These are phyloP conservation scores for Pyrenophora seminiperda DNA, from an alignment of 2,329 filamentous ascomycete species.

Conservation along the genomic window DNA sequence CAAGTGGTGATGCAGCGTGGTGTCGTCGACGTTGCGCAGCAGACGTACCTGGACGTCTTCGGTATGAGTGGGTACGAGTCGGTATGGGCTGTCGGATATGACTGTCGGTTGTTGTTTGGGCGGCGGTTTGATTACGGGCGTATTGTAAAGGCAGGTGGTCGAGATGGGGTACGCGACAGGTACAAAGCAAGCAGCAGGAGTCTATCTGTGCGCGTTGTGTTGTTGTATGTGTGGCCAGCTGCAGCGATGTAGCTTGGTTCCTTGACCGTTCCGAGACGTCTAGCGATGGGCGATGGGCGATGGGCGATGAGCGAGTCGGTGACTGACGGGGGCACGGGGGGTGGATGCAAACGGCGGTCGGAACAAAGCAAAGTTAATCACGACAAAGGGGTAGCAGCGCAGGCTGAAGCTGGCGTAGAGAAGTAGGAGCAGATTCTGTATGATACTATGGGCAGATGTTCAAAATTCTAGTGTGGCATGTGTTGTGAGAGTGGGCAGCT, in stretches of 20 bases:
- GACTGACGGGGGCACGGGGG: too few species aligned
- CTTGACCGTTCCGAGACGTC: slow-evolving; percentile 29
- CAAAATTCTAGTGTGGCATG: slow-evolving; percentile 13
- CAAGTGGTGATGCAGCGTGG: neutral
- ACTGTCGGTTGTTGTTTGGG: neutral
- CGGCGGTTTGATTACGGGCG: slow-evolving; percentile 2
- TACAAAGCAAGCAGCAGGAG: slow-evolving; percentile 22
- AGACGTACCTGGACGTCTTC: slow-evolving; percentile 13
- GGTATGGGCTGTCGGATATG: slow-evolving; percentile 3
- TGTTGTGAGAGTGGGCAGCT: slow-evolving; percentile 6
- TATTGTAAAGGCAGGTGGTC: slow-evolving; percentile 23
- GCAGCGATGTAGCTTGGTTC: slow-evolving; percentile 39
- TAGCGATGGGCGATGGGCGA: slow-evolving; percentile 40
- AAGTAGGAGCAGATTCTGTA: neutral
- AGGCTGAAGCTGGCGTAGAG: neutral
- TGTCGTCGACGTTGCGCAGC: neutral
- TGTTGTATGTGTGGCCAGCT: slow-evolving; percentile 31
- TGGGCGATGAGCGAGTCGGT: slow-evolving; percentile 34
- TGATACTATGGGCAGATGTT: neutral
- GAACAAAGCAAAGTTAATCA: neutral
- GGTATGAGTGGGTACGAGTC: neutral
- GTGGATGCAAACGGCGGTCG: slow-evolving; percentile 22
- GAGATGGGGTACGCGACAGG: slow-evolving; percentile 27
- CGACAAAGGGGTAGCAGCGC: slow-evolving; percentile 2
- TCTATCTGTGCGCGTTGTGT: slow-evolving; percentile 23